Conservation (phyloP, 371 early-diverging fungal species). For the Apophysomyces variabilis region DNA sequence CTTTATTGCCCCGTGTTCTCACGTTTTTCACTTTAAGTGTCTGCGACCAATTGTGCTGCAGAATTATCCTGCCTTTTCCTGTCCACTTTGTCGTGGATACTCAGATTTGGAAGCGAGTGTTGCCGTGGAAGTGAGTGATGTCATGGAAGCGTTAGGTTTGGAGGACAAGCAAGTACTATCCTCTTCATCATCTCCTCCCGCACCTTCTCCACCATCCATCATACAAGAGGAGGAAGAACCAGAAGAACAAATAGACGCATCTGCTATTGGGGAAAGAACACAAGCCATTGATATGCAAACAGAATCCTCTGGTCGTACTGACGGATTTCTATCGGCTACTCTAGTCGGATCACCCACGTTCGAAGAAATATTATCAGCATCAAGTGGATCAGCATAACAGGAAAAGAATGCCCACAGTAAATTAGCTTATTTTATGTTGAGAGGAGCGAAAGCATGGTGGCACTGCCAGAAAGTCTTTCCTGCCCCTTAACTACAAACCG, state of each 20-base stretch:
- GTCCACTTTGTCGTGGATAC: conserved; percentile 94
- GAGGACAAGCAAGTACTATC: conserved; percentile 3
- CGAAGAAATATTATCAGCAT: conserved; percentile 19
- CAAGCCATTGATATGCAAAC: conserved; percentile 12
- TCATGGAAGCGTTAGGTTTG: conserved; percentile 39
- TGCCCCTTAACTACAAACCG: neutral
- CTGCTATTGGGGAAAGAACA: neutral
- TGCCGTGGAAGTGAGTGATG: conserved; percentile 74
- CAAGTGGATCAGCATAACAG: conserved; percentile 14
- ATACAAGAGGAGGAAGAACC: conserved; percentile 10
- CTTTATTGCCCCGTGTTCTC: conserved; percentile 97
- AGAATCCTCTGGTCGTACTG: conserved; percentile 16
- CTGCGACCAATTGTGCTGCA: conserved; percentile 72
- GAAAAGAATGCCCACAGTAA: conserved; percentile 23
- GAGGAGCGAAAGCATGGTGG: neutral
- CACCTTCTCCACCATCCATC: conserved; percentile 5
- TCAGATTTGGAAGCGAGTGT: conserved; percentile 87
- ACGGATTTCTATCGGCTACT: conserved; percentile 37
- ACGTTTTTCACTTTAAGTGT: conserved; percentile 96
- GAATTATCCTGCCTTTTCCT: conserved; percentile 82
- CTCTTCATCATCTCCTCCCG: neutral
- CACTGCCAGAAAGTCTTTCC: neutral
- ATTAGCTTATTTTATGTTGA: neutral
- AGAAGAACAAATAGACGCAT: neutral
- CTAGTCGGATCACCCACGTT: conserved; percentile 38